phyloP scores from a whole-genome alignment of 805 yeast genomes.

The Metschnikowia sp. region DNA sequence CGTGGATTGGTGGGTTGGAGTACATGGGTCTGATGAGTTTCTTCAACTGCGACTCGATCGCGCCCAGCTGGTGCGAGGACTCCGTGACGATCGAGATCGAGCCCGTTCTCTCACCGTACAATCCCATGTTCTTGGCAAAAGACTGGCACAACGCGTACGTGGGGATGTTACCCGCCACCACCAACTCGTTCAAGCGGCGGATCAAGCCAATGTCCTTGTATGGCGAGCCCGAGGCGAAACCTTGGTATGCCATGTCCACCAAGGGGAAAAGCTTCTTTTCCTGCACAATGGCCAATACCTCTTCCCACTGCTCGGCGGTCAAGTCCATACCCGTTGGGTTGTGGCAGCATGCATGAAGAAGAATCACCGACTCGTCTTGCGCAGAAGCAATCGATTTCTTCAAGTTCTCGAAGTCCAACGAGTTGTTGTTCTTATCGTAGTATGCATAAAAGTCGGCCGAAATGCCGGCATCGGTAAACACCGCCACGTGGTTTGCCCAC shows the following conservation, averaged over 20 bases:
- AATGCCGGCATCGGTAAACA: slow-evolving; percentile 72
- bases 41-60: slow-evolving; percentile 77
- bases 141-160: slow-evolving; percentile 53
- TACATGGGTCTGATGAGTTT: slow-evolving; percentile 79
- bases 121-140: slow-evolving; percentile 48
- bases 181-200: slow-evolving; percentile 44
- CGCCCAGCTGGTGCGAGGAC: slow-evolving; percentile 46
- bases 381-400: slow-evolving; percentile 54
- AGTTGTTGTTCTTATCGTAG: slow-evolving; percentile 60
- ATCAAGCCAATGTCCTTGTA: slow-evolving; percentile 59
- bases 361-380: slow-evolving; percentile 58
- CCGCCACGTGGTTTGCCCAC: slow-evolving; percentile 91
- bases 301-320: slow-evolving; percentile 73
- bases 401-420: slow-evolving; percentile 64
- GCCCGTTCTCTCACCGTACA: slow-evolving; percentile 63
- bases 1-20: slow-evolving; percentile 94
- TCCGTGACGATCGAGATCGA: slow-evolving; percentile 66
- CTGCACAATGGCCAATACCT: slow-evolving; percentile 62
- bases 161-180: slow-evolving; percentile 47
- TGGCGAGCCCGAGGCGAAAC: slow-evolving; percentile 84
- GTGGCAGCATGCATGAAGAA: slow-evolving; percentile 94
- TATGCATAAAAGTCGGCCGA: slow-evolving; percentile 62
- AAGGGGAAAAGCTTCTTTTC: slow-evolving; percentile 67
- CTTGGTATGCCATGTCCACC: slow-evolving; percentile 94
- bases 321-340: slow-evolving; percentile 97